Conservation (phyloP, 768 basidiomycete species). For the Pleurotus sapidus region DNA sequence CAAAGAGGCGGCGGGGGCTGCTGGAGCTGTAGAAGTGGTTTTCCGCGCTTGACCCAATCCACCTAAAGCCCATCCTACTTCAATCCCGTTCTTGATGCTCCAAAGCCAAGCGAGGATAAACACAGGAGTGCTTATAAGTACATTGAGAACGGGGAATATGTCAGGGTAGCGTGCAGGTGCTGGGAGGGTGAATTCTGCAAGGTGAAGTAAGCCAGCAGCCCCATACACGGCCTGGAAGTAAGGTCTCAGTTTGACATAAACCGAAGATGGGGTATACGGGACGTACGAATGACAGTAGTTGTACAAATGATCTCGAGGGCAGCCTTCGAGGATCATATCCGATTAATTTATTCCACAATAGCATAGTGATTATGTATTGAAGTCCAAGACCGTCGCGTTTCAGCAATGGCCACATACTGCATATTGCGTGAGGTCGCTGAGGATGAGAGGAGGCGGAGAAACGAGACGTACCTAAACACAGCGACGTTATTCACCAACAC, state of each 20-base stretch:
- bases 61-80: conserved; percentile 78
- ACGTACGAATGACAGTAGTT: conserved; percentile 51
- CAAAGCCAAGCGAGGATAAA: conserved; percentile 86
- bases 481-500: conserved; percentile 79
- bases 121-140: conserved; percentile 75
- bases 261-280: neutral
- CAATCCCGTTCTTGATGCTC: conserved; percentile 79
- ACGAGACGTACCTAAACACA: conserved; percentile 68
- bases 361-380: conserved; percentile 65
- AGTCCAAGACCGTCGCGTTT: conserved; percentile 73
- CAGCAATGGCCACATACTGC: conserved; percentile 93
- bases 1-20: neutral
- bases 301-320: conserved; percentile 45
- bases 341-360: conserved; percentile 81
- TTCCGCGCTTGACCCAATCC: conserved; percentile 34
- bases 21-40: neutral
- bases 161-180: conserved; percentile 83
- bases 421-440: neutral
- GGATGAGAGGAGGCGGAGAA: neutral
- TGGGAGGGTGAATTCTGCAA: conserved; percentile 54
- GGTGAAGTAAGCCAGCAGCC: conserved; percentile 53
- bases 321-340: conserved; percentile 69
- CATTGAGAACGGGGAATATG: conserved; percentile 81
- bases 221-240: conserved; percentile 48
- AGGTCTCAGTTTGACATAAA: conserved; percentile 15